Base-by-base conservation (phyloP, 2,329 filamentous ascomycete genomes). In the Herpotrichia juniperi region DNA sequence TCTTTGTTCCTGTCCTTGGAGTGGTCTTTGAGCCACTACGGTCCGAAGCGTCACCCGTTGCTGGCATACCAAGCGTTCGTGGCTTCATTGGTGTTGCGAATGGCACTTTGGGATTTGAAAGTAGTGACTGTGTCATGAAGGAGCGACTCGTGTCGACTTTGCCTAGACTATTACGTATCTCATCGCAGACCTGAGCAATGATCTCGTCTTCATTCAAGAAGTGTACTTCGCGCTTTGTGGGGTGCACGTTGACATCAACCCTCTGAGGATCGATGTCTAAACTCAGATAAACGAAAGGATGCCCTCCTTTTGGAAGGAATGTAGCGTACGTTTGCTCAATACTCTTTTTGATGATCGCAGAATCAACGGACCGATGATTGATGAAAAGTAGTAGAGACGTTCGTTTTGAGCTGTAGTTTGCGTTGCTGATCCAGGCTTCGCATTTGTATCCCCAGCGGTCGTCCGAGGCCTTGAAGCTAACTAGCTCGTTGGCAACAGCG, bases 181-280 rank as follows among this genome's bases (percentile, higher is more conserved):
- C 84, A 54, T 87, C 85, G 75, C 93, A 97, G 4, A 99, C 87
- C 12, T 85, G 83, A 58, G 94, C 90, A 42, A 94, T 89, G 40
- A 99, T 96, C 63, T 99, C 94, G 58, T 99, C 94, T 71, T 99
- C 94, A 56, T 97, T 96, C 19, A 99, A 81, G 64, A 99, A 97
- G 67, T 97, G 94, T 17, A 99, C 94, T 69, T 99, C 93, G 45
- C 91, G 83, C 73, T 99, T 99, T 0, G 94, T 99, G 0, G 94
- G 94, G 72, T 99, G 94, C 0, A 99, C 89, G 63, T 99, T 99
- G 68, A 99, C 96, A 72, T 99, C 94, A 3, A 99, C 91, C 47
- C 93, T 83, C 22, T 89, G 86, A 1, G 94, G 93, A 62, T 97
- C 93, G 51, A 99, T 96, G 53, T 96, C 90, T 2, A 99, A 81